Percentiles rank a stretch among this genome's conserved stretches.
Conservation (phyloP, 176 grass and related monocot genomes). For the Eremochloa ophiuroides region DNA sequence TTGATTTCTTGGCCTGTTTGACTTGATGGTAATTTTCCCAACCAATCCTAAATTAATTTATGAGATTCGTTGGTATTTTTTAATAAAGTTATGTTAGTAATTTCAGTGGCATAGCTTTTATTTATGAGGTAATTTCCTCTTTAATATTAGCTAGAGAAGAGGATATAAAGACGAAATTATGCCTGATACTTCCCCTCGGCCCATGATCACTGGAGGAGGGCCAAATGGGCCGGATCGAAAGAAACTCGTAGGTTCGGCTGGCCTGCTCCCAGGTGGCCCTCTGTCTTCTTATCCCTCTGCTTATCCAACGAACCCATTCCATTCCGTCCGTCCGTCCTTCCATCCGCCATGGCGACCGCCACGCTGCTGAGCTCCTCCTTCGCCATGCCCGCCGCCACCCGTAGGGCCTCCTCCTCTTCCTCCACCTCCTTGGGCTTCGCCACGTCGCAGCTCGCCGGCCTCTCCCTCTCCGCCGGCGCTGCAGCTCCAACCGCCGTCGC, state of each 20-base stretch:
- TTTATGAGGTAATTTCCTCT: too few relatives aligned
- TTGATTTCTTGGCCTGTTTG: too few relatives aligned
- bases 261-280: not conserved
- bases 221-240: not conserved
- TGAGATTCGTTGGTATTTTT: too few relatives aligned
- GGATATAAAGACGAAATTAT: too few relatives aligned
- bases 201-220: not conserved
- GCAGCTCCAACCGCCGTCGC: not conserved
- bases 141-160: too few relatives aligned
- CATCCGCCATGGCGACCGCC: slow-evolving; percentile 35
- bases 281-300: not conserved
- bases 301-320: not conserved
- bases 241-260: not conserved
- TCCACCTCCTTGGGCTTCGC: slow-evolving; percentile 35
- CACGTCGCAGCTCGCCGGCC: slow-evolving; percentile 39
- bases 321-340: not conserved
- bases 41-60: too few relatives aligned
- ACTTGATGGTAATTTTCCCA: too few relatives aligned
- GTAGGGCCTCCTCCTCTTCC: not conserved
- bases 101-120: too few relatives aligned
- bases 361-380: slow-evolving; percentile 37
- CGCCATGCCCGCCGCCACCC: slow-evolving; percentile 24
- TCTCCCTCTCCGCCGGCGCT: slow-evolving; percentile 20
- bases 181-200: not conserved
- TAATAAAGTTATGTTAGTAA: too few relatives aligned